A percentile compares a stretch with the other conserved stretches of the same genome.
Evolutionary conservation across 371 early-diverging fungal species (phyloP).

Genomic region (Apophysomyces trapeziformis): DNA sequence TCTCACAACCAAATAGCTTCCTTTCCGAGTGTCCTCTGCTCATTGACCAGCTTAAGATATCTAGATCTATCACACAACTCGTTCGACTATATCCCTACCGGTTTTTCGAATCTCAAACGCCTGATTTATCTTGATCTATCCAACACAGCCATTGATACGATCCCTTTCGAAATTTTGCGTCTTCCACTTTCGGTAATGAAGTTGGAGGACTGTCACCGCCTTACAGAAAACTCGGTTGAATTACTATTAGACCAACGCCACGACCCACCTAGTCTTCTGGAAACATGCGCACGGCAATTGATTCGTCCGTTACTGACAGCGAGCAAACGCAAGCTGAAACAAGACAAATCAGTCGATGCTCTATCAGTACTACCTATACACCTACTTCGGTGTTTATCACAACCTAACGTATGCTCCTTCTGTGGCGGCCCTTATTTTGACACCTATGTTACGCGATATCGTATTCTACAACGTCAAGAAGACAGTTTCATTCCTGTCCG

Average conservation of each 20-base stretch:
- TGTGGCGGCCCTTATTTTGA: slow-evolving; percentile 86
- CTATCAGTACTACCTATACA: neutral
- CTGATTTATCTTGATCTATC: slow-evolving; percentile 35
- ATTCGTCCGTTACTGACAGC: neutral
- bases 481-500: slow-evolving; percentile 21
- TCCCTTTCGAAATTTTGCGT: slow-evolving; percentile 39
- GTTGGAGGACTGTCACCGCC: slow-evolving; percentile 17
- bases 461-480: slow-evolving; percentile 58
- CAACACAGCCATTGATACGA: slow-evolving; percentile 29
- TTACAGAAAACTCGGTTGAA: slow-evolving; percentile 2
- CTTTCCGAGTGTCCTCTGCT: slow-evolving; percentile 20
- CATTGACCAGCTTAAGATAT: slow-evolving; percentile 29
- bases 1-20: slow-evolving; percentile 33
- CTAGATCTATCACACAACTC: slow-evolving; percentile 61
- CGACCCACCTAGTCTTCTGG: slow-evolving; percentile 27
- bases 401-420: slow-evolving; percentile 72
- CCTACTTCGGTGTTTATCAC: slow-evolving; percentile 49
- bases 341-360: neutral
- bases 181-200: slow-evolving; percentile 21
- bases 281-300: slow-evolving; percentile 23
- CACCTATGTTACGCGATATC: slow-evolving; percentile 52
- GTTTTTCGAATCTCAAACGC: slow-evolving; percentile 18
- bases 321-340: neutral
- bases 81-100: slow-evolving; percentile 35
- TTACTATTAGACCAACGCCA: slow-evolving; percentile 16